Evolutionary conservation across 306 rosid genomes (phyloP).

Genomic region (Begonia loranthoides): DNA sequence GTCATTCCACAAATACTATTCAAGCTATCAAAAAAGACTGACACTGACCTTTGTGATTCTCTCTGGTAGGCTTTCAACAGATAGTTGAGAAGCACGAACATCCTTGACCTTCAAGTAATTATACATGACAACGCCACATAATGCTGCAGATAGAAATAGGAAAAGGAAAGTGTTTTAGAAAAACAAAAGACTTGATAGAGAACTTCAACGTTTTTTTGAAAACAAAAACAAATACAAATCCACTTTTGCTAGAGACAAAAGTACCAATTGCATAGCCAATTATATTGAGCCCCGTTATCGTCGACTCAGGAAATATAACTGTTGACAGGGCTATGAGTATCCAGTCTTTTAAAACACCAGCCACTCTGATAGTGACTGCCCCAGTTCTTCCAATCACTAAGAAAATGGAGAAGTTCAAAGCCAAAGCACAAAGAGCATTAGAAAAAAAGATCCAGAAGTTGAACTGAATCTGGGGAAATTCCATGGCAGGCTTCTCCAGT

Average conservation of each 20-base stretch:
- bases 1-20: not conserved
- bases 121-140: conserved; percentile 86
- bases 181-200: not conserved
- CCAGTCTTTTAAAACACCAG: conserved; percentile 97
- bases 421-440: conserved; percentile 85
- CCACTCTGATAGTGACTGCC: conserved; percentile 88
- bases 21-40: not conserved
- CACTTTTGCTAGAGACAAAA: conserved; percentile 5
- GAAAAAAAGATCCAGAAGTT: conserved; percentile 91
- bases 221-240: conserved; percentile 2
- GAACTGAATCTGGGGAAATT: conserved; percentile 76
- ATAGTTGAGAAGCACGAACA: conserved; percentile 65
- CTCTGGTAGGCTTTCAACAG: conserved; percentile 50
- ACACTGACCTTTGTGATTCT: conserved; percentile 46
- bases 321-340: conserved; percentile 91
- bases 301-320: conserved; percentile 83
- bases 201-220: not conserved
- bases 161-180: not conserved
- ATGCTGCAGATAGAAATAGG: conserved; percentile 36
- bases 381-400: conserved; percentile 93
- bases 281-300: conserved; percentile 75
- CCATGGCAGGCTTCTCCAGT: conserved; percentile 77
- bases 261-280: conserved; percentile 89
- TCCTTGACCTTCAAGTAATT: conserved; percentile 84
- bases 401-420: conserved; percentile 91